phyloP scores from a whole-genome alignment of 2,329 filamentous ascomycete genomes.

The Fusarium torreyae region DNA sequence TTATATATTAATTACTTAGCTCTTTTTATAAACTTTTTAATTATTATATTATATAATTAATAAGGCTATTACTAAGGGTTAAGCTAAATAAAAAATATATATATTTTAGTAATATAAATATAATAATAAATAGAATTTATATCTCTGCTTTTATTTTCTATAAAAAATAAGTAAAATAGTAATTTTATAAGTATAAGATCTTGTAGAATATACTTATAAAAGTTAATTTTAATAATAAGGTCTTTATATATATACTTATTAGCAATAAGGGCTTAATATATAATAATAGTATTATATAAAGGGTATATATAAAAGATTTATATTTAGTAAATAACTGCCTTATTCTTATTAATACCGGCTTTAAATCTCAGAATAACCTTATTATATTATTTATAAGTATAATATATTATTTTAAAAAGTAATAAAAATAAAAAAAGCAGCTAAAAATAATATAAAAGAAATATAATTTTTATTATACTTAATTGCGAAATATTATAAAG shows the following conservation, averaged over 20 bases:
- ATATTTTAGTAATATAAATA: not conserved
- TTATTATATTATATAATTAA: not conserved
- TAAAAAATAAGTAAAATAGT: not conserved
- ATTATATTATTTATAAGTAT: not conserved
- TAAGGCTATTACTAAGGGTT: not conserved
- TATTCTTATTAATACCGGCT: not conserved
- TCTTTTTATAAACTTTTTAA: not conserved
- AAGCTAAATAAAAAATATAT: not conserved
- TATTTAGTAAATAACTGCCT: not conserved
- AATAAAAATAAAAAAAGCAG: not conserved
- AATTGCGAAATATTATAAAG: not conserved
- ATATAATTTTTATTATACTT: not conserved
- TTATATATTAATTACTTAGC: not conserved
- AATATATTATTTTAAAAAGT: not conserved
- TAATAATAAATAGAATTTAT: not conserved
- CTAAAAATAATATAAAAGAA: not conserved
- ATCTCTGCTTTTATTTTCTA: not conserved
- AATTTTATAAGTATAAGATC: not conserved
- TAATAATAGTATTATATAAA: not conserved
- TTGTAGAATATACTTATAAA: not conserved
- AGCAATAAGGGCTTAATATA: not conserved
- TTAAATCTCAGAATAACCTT: not conserved
- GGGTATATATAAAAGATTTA: not conserved
- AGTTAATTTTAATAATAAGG: not conserved
- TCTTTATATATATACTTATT: not conserved